phyloP scores from a whole-genome alignment of 495 filamentous ascomycete genomes.

The Penicillium ochrochloron region DNA sequence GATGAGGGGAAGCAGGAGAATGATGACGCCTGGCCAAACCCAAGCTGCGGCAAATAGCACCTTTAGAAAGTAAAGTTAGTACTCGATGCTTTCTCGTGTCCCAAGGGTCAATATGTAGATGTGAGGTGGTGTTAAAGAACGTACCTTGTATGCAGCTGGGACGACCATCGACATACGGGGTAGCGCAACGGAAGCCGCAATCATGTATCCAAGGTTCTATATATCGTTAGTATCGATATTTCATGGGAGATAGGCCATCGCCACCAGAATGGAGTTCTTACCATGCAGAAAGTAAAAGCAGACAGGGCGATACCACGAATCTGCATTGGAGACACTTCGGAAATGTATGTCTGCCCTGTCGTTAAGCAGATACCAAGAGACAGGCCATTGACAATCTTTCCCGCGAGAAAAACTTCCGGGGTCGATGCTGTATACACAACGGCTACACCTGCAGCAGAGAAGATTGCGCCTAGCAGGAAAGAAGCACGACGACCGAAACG shows the following conservation, averaged over 20 bases:
- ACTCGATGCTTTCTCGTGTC: background rate
- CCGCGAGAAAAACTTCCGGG: conserved; percentile 30
- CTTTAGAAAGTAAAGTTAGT: background rate
- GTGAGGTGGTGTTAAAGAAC: background rate
- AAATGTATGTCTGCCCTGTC: conserved; percentile 33
- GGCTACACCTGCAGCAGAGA: conserved; percentile 30
- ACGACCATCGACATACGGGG: conserved; percentile 18
- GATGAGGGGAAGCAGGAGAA: conserved; percentile 11
- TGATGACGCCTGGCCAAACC: conserved; percentile 19
- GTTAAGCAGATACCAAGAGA: conserved; percentile 28
- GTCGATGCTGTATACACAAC: conserved; percentile 24
- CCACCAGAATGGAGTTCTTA: background rate
- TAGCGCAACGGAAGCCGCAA: conserved; percentile 20
- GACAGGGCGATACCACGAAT: conserved; percentile 32
- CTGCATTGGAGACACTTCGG: conserved; percentile 29
- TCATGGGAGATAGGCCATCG: background rate
- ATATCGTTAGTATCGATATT: background rate
- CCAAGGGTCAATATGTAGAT: background rate
- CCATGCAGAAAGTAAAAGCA: conserved; percentile 27
- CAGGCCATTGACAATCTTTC: conserved; percentile 33
- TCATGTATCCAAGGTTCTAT: conserved; percentile 24
- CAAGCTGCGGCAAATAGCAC: conserved; percentile 26
- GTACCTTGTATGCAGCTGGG: conserved; percentile 19
- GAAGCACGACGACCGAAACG: conserved; percentile 26
- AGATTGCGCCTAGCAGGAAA: conserved; percentile 23